Percentiles rank a stretch among this genome's conserved stretches.
phyloP scores from a whole-genome alignment of 1,139 yeast genomes.

The Candida tropicalis region DNA sequence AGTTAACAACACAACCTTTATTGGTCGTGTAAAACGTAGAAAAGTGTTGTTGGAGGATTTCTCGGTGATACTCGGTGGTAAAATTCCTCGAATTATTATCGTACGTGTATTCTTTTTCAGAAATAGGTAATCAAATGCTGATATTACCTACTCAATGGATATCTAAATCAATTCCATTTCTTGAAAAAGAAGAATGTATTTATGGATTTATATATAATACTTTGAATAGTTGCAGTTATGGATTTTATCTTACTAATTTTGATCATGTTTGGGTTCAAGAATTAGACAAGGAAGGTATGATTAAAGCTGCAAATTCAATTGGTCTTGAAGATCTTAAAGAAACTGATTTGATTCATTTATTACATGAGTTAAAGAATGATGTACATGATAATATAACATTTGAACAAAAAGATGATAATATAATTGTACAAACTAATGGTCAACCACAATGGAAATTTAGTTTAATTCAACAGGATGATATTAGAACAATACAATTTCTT shows the following conservation, averaged over 20 bases:
- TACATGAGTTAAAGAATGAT: conserved; percentile 5
- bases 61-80: too few species aligned
- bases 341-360: conserved; percentile 15
- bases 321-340: conserved; percentile 30
- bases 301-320: conserved; percentile 20
- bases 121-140: conserved; percentile 3
- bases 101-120: too few species aligned
- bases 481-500: conserved; percentile 21
- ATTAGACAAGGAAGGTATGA: conserved; percentile 19
- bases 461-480: conserved; percentile 15
- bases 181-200: conserved; percentile 8
- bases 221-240: conserved; percentile 18
- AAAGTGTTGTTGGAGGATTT: too few species aligned
- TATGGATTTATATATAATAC: conserved; percentile 19
- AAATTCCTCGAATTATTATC: too few species aligned
- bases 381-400: conserved; percentile 1
- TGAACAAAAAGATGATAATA: neutral
- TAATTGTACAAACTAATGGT: conserved; percentile 8
- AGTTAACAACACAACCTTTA: too few species aligned
- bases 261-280: conserved; percentile 31
- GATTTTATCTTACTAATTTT: conserved; percentile 32
- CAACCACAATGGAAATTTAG: conserved; percentile 27
- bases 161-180: conserved; percentile 3
- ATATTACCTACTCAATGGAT: conserved; percentile 16
- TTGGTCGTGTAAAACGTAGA: too few species aligned